Evolutionary conservation across 148 eudicot genomes (phyloP), one percentile per base, ranked within the genome.

Genomic region (Rhododendron mucronatum): DNA sequence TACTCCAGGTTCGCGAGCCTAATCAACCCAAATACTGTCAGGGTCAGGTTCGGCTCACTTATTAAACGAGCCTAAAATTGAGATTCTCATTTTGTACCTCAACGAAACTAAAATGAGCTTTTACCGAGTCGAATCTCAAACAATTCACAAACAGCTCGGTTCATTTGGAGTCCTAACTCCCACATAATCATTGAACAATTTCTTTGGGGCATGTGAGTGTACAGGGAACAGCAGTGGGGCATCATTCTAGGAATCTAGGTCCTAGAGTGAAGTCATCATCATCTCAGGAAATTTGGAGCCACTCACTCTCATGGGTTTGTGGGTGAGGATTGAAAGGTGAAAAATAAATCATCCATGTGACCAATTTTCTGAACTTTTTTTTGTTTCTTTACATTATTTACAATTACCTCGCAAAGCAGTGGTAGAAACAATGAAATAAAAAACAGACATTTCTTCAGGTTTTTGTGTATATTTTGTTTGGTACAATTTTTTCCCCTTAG

Each of bases 201-300:
- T 20, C 80, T 76, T 33, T 45, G 48, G 50, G 55, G 81, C 55
- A 78, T 78, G 81, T 78, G 81, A 13, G 51, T 78, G 81, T 45
- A 20, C 81, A 12, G 81, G 47, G 55, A 78, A 13, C 55, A 45
- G 53, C 14, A 78, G 26, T 78, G 53, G 50, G 50, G 51, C 50
- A 44, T 23, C 1, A 11, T 44, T 23, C 55, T 20, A 77, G 1
- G 4, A 15, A 6, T 35, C 16, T 39, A 6, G 9, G 44, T 18
- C 10, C 2, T 30, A 14, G 78, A 74, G 0, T 74, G 78, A 35
- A 35, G 48, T 75, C 47, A 7, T 75, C 79, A 5, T 75, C 47
- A 37, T 20, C 76, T 33, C 18, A 14, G 15, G 20, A 39, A 75
- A 35, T 5, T 35, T 74, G 45, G 78, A 35, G 78, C 78, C 45